phyloP scores from a whole-genome alignment of 177 flowering plant species.

The Telopea speciosissima region DNA sequence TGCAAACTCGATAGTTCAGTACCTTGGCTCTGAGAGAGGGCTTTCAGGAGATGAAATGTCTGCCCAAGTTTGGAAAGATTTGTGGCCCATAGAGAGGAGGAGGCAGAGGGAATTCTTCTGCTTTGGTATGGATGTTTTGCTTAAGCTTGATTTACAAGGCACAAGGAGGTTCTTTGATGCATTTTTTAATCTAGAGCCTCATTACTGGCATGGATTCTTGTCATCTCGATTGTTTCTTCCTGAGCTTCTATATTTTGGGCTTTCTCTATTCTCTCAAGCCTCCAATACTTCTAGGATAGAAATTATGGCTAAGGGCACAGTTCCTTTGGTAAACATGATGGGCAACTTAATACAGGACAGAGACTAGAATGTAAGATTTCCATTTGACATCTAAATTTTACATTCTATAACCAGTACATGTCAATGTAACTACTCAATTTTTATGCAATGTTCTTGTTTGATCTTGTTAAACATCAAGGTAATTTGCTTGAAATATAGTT shows the following conservation, averaged over 20 bases:
- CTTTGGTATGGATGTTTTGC: constrained; percentile 89
- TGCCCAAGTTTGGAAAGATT: constrained; percentile 66
- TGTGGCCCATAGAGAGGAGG: constrained; percentile 85
- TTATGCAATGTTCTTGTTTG: background rate
- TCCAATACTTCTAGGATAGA: constrained; percentile 72
- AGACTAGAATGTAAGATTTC: constrained; percentile 30
- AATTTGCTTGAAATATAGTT: background rate
- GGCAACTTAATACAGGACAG: constrained; percentile 58
- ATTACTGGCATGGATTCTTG: constrained; percentile 90
- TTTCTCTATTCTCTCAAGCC: constrained; percentile 77
- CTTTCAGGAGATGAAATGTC: constrained; percentile 48
- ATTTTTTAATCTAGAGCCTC: constrained; percentile 82
- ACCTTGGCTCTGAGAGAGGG: constrained; percentile 43
- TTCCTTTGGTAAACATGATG: constrained; percentile 74
- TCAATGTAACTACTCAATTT: background rate
- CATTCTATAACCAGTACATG: constrained; percentile 1
- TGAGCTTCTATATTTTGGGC: constrained; percentile 70
- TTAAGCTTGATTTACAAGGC: constrained; percentile 72
- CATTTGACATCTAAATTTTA: constrained; percentile 5
- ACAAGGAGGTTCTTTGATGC: constrained; percentile 88
- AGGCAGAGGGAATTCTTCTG: constrained; percentile 91
- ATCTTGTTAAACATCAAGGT: background rate
- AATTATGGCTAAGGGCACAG: constrained; percentile 84
- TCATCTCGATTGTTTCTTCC: constrained; percentile 82
- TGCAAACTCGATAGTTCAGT: constrained; percentile 60